Conservation (phyloP, 371 early-diverging fungal genomes). For the Rhizopus sp. region DNA sequence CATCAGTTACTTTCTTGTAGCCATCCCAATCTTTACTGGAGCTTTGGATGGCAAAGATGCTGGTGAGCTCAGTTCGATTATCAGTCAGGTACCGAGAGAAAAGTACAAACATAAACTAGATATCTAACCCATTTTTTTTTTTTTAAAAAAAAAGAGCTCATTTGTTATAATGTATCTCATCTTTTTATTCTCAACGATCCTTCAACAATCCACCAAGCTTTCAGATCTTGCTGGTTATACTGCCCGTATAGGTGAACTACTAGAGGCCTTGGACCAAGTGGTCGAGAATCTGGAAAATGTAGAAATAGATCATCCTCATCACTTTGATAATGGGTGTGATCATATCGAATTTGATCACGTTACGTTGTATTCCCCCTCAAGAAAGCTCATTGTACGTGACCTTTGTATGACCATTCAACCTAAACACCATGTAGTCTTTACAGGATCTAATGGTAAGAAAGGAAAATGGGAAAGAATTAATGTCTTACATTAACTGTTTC, state of each 20-base stretch:
- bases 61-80: constrained; percentile 71
- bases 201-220: constrained; percentile 64
- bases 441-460: constrained; percentile 68
- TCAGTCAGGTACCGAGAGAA: constrained; percentile 58
- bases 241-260: constrained; percentile 82
- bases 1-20: constrained; percentile 82
- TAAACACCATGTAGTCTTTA: constrained; percentile 65
- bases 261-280: constrained; percentile 68
- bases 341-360: constrained; percentile 42
- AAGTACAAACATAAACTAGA: background rate
- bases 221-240: constrained; percentile 84
- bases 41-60: constrained; percentile 66
- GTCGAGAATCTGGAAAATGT: constrained; percentile 47
- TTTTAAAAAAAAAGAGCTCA: constrained; percentile 44
- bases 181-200: constrained; percentile 74
- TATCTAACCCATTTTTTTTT: background rate
- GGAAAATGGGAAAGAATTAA: background rate
- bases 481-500: background rate
- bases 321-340: constrained; percentile 20
- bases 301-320: constrained; percentile 43
- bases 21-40: constrained; percentile 83
- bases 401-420: constrained; percentile 50
- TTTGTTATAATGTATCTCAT: constrained; percentile 82
- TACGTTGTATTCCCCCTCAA: constrained; percentile 33
- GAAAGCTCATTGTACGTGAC: constrained; percentile 41